Percentiles rank a stretch among this genome's conserved stretches.
Conservation (phyloP, 768 basidiomycete species). For the Russula sp. region DNA sequence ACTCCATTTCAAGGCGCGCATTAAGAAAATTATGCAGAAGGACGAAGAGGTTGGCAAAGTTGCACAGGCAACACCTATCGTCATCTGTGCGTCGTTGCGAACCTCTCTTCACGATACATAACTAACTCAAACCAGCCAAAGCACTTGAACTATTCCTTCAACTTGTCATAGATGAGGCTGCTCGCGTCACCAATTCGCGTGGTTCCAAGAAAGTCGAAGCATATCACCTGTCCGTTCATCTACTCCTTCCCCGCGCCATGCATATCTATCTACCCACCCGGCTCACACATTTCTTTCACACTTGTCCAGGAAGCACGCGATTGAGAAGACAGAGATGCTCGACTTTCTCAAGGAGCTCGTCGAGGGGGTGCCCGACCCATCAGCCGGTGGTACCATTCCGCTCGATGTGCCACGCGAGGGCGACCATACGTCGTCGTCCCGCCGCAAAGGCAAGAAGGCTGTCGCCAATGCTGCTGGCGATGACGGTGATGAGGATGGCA, state of each 20-base stretch:
- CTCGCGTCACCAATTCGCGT: slow-evolving; percentile 68
- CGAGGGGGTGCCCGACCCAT: slow-evolving; percentile 78
- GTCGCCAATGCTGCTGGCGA: slow-evolving; percentile 40
- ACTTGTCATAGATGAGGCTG: slow-evolving; percentile 73
- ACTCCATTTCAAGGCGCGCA: slow-evolving; percentile 60
- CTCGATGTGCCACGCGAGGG: slow-evolving; percentile 57
- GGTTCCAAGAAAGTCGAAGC: slow-evolving; percentile 86
- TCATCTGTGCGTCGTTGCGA: slow-evolving; percentile 69
- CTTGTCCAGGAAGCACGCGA: slow-evolving; percentile 73
- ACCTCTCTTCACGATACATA: neutral
- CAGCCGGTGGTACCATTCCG: slow-evolving; percentile 72
- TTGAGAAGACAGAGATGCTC: slow-evolving; percentile 79
- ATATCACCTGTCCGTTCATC: slow-evolving; percentile 76
- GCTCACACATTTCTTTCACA: neutral
- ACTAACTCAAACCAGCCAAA: slow-evolving; percentile 54
- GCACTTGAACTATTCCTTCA: slow-evolving; percentile 88
- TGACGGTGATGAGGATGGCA: slow-evolving; percentile 30
- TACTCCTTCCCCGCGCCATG: neutral
- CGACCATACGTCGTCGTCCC: slow-evolving; percentile 34
- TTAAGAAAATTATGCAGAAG: slow-evolving; percentile 99
- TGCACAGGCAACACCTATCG: slow-evolving; percentile 90
- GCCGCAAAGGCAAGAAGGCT: slow-evolving; percentile 52
- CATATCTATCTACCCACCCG: neutral
- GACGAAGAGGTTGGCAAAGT: slow-evolving; percentile 99
- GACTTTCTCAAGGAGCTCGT: slow-evolving; percentile 95